These are phyloP conservation scores for Debaryomyces subglobosus DNA, from an alignment of 1,139 yeast species.

Conservation along the genomic window DNA sequence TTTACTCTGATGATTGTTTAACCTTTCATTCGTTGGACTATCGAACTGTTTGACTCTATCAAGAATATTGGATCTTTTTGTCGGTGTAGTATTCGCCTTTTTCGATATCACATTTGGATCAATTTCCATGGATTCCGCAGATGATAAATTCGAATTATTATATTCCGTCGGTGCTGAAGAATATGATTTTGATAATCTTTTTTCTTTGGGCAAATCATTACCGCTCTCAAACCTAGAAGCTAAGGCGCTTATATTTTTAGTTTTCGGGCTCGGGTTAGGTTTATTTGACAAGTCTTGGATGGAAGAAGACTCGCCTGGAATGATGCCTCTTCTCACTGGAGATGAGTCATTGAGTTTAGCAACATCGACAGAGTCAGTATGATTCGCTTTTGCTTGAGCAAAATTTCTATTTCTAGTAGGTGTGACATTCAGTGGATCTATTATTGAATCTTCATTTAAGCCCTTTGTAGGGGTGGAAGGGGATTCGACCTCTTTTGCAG, in stretches of 20 bases:
- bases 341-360: not conserved
- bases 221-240: conserved; percentile 22
- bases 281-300: not conserved
- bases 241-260: conserved; percentile 20
- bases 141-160: not conserved
- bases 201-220: conserved; percentile 10
- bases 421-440: not conserved
- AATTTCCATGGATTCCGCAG: not conserved
- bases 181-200: not conserved
- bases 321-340: conserved; percentile 5
- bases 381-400: not conserved
- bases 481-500: not conserved
- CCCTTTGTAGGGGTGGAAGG: not conserved
- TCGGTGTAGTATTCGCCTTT: conserved; percentile 14
- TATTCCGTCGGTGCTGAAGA: not conserved
- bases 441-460: not conserved
- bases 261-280: conserved; percentile 12
- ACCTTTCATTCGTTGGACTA: conserved; percentile 21
- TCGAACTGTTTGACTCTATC: conserved; percentile 47
- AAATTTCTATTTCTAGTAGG: not conserved
- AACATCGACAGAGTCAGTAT: not conserved
- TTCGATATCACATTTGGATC: conserved; percentile 11
- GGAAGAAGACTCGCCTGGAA: not conserved
- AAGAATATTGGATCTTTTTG: conserved; percentile 29
- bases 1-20: not conserved